Evolutionary conservation across 192 early-diverging fungal species (phyloP), one percentile per base, ranked within the genome.

Genomic region (Linnemannia zychae): DNA sequence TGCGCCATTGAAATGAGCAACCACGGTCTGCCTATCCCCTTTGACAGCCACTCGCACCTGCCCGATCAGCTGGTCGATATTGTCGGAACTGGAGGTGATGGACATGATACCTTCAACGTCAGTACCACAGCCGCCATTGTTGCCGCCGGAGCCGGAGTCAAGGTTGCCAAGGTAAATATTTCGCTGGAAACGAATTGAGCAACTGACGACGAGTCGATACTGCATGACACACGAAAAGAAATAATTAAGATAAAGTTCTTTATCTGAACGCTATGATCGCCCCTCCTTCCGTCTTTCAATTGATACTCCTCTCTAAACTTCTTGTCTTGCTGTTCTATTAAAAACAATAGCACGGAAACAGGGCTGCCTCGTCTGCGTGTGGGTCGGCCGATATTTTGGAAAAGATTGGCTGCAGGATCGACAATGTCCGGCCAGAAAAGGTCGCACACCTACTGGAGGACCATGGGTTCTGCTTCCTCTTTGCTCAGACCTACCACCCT

Each of bases 71-170:
- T 97, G 11, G 93, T 94, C 4, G 98, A 99, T 80, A 98, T 98
- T 87, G 97, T 99, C 4, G 98, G 98, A 6, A 99, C 98, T 1
- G 98, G 98, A n/a, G 98, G 98, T 13, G 98, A 99, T 89, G 98
- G 98, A 20, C 96, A 97, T 82, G 92, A 99, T 87, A 99, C 98
- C 24, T 99, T 98, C 84, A 99, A 99, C 81, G 97, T 99, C 18
- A 96, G 95, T 2, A 99, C 98, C 0, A 96, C 98, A 0, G 92
- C 96, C 17, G 93, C 96, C 46, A 93, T 99, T 48, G 95, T 99
- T 0, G 95, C 95, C 17, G 98, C 97, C 2, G 98, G 97, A 31
- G 96, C 97, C 7, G 97, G 98, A 22, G 91, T 92, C 72, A 91
- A 90, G 76, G 94, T 99, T 67, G 96, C 97, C 72, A 99, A 99